Evolutionary conservation across 805 yeast genomes (phyloP), one percentile per base, ranked within the genome.

Genomic region (Cyberlindnera nakhonratchasimensis): DNA sequence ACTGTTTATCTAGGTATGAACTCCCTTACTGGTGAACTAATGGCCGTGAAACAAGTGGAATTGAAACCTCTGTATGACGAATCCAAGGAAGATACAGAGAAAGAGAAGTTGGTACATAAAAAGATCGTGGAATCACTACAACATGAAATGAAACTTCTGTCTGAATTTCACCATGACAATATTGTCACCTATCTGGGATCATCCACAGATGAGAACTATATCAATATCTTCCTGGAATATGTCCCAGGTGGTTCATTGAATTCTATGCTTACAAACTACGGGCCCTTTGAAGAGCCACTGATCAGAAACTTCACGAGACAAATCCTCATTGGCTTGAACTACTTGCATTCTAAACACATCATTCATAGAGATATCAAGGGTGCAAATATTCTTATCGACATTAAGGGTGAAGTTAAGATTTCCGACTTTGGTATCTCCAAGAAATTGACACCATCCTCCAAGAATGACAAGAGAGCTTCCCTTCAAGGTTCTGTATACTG

Each of bases 41-140:
- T 91, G 96, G 99, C 98, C 1, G 96, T 93, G 16, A 93, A 93
- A 58, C 96, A 90, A 61, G 96, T 93, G 1, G 84, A 82, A 35
- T 60, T 90, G 14, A 82, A 85, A 2, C 65, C 68, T 3, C 51
- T 61, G 20, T 62, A 66, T 26, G 67, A 69, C 47, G 55, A 63
- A 45, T 32, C 42, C 5, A 46, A 46, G 10, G 45, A 50, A 20
- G 52, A 54, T 20, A 46, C 46, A n/a, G 52, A 51, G 25, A 54
- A 52, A 29, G 49, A 53, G 13, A 51, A 51, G 25, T 57, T 55
- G 26, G 62, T 72, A 5, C 74, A 73, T 48, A 64, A 63, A 39
- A 66, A 69, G 43, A 81, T 89, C 83, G 76, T 86, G 13, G 88
- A 83, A 48, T 95, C 96, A 0, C 63, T 88, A 45, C 87, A 85